Conservation (phyloP, 2,329 filamentous ascomycete species). For the Cytospora paraplurivora region DNA sequence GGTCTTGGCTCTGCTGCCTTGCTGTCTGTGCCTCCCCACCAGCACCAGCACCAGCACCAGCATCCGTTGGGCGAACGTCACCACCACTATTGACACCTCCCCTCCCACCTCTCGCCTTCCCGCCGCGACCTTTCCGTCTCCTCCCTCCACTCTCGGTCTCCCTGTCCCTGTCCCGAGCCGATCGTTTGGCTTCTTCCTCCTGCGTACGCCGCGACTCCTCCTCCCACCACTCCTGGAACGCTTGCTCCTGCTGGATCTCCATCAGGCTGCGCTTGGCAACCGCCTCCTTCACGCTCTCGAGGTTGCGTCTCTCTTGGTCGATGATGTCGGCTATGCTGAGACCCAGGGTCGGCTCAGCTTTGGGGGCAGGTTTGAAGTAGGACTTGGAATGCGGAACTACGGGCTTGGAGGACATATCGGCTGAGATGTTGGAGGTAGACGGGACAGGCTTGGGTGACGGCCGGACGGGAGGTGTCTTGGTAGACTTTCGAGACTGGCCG, state of each 20-base stretch:
- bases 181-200: constrained; percentile 56
- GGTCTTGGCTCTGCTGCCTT: constrained; percentile 13
- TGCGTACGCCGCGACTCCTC: constrained; percentile 75
- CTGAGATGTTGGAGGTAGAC: constrained; percentile 31
- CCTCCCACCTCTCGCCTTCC: constrained; percentile 24
- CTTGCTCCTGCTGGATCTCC: constrained; percentile 96
- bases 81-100: constrained; percentile 22
- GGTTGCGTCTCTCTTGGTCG: constrained; percentile 81
- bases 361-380: constrained; percentile 59
- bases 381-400: constrained; percentile 62
- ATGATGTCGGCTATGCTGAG: constrained; percentile 87
- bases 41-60: neutral
- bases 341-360: constrained; percentile 65
- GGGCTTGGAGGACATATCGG: constrained; percentile 41
- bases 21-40: constrained; percentile 11
- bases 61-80: neutral
- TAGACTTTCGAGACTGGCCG: constrained; percentile 51
- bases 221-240: constrained; percentile 97
- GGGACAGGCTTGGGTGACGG: constrained; percentile 24
- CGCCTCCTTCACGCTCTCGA: constrained; percentile 78
- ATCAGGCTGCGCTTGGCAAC: constrained; percentile 85
- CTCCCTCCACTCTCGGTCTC: constrained; percentile 33
- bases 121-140: constrained; percentile 24
- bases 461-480: constrained; percentile 29
- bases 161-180: constrained; percentile 47